Base-by-base conservation (phyloP, 306 rosid species). In the Prunus mume region DNA sequence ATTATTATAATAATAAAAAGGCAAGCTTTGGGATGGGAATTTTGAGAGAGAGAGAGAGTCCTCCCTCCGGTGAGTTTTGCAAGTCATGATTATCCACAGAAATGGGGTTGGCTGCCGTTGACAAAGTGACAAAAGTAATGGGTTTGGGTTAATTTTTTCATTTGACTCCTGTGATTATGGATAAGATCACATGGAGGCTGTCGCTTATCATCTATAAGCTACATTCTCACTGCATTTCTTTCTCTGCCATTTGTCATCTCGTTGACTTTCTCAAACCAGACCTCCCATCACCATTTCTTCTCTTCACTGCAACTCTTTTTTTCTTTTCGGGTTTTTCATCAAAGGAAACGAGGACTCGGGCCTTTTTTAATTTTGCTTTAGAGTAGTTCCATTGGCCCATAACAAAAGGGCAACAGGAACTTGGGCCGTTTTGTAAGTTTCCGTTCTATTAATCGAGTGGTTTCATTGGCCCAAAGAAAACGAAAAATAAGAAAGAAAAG, bases 181-280 rank as follows among this genome's bases (percentile, higher is more conserved):
- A 75, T 63, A 75, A 75, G 63, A 9, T 75, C 71, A 50, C 78
- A 64, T 64, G 71, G 34, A 28, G 15, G 51, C 50, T 54, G 38
- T 41, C 1, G 45, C 32, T 46, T 30, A 2, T 3, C 20, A 52
- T 47, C 70, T 24, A 50, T 17, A 50, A 62, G 63, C 32, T 28
- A n/a, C 41, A 63, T 63, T 63, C 13, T 12, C 60, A 47, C 60
- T 62, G 18, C 27, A 27, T 25, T 6, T 34, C 30, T 49, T 24
- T 28, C 11, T n/a, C 4, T 10, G 38, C 9, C 10, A 4, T 9
- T 51, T 10, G 10, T 50, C 14, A 68, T 41, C 22, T 34, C 25
- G 7, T 72, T 20, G 22, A 71, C 51, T 71, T 45, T 3, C 65
- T 32, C 65, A 71, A 55, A 32, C 1, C 15, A 72, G 1, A 41